Conservation (phyloP, 2,329 filamentous ascomycete species). For the Aschersonia sp. region DNA sequence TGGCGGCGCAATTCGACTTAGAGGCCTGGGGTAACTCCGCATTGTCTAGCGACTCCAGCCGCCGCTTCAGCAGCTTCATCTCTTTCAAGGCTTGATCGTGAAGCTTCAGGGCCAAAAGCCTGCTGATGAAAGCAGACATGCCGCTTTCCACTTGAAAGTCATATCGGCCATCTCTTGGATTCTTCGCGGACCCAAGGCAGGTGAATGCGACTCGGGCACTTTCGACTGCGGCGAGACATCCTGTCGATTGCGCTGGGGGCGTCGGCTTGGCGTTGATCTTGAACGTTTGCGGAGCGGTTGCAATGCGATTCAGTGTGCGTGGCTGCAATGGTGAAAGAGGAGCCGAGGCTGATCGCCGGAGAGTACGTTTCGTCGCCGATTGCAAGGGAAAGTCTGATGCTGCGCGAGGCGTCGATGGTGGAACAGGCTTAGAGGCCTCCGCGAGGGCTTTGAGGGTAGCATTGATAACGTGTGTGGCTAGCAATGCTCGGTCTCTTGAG, state of each 20-base stretch:
- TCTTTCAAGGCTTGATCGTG: slow-evolving; percentile 58
- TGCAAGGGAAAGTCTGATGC: slow-evolving; percentile 18
- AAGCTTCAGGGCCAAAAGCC: slow-evolving; percentile 48
- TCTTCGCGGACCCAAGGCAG: slow-evolving; percentile 44
- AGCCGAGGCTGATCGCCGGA: slow-evolving; percentile 41
- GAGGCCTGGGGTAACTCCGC: slow-evolving; percentile 15
- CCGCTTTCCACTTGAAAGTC: slow-evolving; percentile 59
- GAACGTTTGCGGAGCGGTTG: slow-evolving; percentile 33
- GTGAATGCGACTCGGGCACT: slow-evolving; percentile 55
- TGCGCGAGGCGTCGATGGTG: slow-evolving; percentile 16
- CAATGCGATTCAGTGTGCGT: slow-evolving; percentile 44
- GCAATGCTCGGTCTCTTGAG: slow-evolving; percentile 41
- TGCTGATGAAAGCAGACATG: slow-evolving; percentile 54
- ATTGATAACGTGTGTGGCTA: slow-evolving; percentile 65
- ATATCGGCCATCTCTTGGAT: slow-evolving; percentile 38
- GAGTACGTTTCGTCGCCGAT: slow-evolving; percentile 21
- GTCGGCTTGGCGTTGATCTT: slow-evolving; percentile 17
- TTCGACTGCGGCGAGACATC: slow-evolving; percentile 46
- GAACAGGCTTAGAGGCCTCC: slow-evolving; percentile 44
- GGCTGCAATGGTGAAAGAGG: slow-evolving; percentile 48
- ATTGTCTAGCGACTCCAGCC: slow-evolving; percentile 30
- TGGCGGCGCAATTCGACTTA: slow-evolving; percentile 11
- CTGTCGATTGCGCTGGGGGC: slow-evolving; percentile 19
- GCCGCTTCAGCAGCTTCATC: slow-evolving; percentile 48
- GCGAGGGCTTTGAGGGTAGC: slow-evolving; percentile 51